Base-by-base conservation (phyloP, 1,284 basidiomycete species). In the Irpex sp. region DNA sequence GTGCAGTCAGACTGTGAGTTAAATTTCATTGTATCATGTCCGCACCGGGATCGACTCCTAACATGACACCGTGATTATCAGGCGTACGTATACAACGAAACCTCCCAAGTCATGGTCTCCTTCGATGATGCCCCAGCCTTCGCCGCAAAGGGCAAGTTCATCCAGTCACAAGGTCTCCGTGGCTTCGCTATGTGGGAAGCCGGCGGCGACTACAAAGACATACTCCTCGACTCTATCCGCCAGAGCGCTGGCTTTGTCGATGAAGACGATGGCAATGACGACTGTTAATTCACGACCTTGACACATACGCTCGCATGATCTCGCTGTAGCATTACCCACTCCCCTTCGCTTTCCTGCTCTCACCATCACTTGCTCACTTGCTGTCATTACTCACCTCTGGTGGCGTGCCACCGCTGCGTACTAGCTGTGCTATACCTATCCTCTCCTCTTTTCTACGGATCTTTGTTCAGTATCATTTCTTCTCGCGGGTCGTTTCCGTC, bases 151-250 rank as follows among this genome's bases (percentile, higher is more conserved):
- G 88, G 89, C 9, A 70, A 75, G 31, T 89, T 79, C 69, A 85
- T 91, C 69, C 80, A 79, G 63, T 67, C 72, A 9, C 69, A 74
- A 15, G 81, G 80, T 9, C 76, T 91, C n/a, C 79, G 73, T 38
- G 88, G 88, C 11, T 89, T 86, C 67, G 79, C 86, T 11, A 80
- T 88, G 74, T 90, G 86, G 80, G 84, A 90, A 71, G 79, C 82
- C 38, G 85, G 81, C 57, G 85, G 86, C 11, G 88, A 90, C 74
- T 81, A 75, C 65, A 71, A 84, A 26, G 79, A 86, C 70, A 78
- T 82, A 34, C 78, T 91, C 31, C 72, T 89, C 57, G 75, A 84
- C 67, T 78, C 87, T 13, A 86, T 90, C 67, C 74, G 76, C 47
- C 48, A 38, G 8, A 72, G 73, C 4, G 75, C 70, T 58, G 80